Percentiles rank a stretch among this genome's conserved stretches.
These are phyloP conservation scores for Apophysomyces sp. DNA, from an alignment of 371 early-diverging fungal species.

Conservation along the genomic window DNA sequence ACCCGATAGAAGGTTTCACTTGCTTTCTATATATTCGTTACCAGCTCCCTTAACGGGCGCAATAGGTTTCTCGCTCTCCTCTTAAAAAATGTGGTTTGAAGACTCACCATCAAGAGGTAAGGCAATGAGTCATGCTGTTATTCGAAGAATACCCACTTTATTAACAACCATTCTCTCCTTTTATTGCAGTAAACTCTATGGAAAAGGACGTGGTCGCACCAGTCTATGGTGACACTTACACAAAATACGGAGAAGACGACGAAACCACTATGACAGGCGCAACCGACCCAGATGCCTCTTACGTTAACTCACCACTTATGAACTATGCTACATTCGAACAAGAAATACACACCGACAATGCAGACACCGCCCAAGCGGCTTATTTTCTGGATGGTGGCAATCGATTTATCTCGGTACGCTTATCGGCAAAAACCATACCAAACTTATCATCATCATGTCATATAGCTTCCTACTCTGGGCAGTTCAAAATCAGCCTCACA, in stretches of 20 bases:
- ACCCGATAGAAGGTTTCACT: not conserved
- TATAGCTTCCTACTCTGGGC: slow-evolving; percentile 33
- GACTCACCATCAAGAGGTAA: not conserved
- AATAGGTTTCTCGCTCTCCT: not conserved
- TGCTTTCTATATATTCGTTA: not conserved
- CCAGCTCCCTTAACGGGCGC: slow-evolving; percentile 1
- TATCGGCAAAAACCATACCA: not conserved
- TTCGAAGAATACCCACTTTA: not conserved
- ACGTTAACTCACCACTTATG: not conserved
- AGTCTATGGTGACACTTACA: slow-evolving; percentile 6
- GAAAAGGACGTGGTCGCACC: not conserved
- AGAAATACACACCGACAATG: slow-evolving; percentile 26
- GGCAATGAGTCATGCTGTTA: not conserved
- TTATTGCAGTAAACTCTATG: not conserved
- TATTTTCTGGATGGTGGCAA: slow-evolving; percentile 39
- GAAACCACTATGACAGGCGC: slow-evolving; percentile 22
- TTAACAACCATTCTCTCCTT: not conserved
- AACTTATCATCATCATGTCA: not conserved
- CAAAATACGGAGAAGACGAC: slow-evolving; percentile 27
- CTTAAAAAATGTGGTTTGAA: slow-evolving; percentile 11
- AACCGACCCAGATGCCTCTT: slow-evolving; percentile 9
- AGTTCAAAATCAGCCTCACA: slow-evolving; percentile 33
- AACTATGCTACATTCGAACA: slow-evolving; percentile 8
- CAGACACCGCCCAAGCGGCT: slow-evolving; percentile 27
- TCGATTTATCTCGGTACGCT: slow-evolving; percentile 38